Percentiles rank a stretch among this genome's conserved stretches.
phyloP scores from a whole-genome alignment of 2,329 filamentous ascomycete species.

The Chrysosphaeria jannelii region DNA sequence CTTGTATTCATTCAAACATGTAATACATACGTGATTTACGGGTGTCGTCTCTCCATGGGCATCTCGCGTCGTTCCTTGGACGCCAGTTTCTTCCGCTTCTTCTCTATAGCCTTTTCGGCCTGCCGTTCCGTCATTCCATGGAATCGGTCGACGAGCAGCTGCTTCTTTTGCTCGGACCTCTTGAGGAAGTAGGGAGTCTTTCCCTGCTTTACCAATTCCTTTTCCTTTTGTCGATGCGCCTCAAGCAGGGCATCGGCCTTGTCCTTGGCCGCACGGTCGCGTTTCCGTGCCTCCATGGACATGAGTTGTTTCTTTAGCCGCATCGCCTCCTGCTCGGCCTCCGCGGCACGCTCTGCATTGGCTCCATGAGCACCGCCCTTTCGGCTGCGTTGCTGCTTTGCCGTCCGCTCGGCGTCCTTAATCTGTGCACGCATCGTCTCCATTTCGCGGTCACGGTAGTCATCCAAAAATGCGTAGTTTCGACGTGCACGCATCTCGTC shows the following conservation, averaged over 20 bases:
- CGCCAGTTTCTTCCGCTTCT: conserved; percentile 67
- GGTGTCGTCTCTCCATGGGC: conserved; percentile 13
- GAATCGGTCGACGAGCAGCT: conserved; percentile 50
- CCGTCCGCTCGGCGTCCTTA: conserved; percentile 22
- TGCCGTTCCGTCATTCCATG: conserved; percentile 61
- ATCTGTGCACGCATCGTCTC: conserved; percentile 37
- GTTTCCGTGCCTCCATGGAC: conserved; percentile 50
- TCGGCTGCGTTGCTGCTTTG: conserved; percentile 2
- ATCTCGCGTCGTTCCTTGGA: conserved; percentile 59
- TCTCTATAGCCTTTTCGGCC: conserved; percentile 58
- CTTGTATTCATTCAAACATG: too few relatives aligned
- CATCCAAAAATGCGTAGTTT: conserved; percentile 67
- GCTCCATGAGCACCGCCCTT: not conserved
- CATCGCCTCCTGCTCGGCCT: conserved; percentile 20
- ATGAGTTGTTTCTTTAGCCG: conserved; percentile 40
- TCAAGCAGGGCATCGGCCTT: conserved; percentile 36
- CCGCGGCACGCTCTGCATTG: conserved; percentile 1
- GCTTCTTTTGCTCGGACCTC: conserved; percentile 71
- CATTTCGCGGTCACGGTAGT: conserved; percentile 67
- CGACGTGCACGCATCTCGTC: conserved; percentile 30
- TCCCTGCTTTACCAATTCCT: conserved; percentile 56
- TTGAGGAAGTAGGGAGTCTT: conserved; percentile 89
- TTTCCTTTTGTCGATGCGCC: conserved; percentile 57
- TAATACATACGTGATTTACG: conserved; percentile 6
- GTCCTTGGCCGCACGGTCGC: conserved; percentile 38